Evolutionary conservation across 768 basidiomycete genomes (phyloP), one percentile per base, ranked within the genome.

Genomic region (Mycena chlorophos): DNA sequence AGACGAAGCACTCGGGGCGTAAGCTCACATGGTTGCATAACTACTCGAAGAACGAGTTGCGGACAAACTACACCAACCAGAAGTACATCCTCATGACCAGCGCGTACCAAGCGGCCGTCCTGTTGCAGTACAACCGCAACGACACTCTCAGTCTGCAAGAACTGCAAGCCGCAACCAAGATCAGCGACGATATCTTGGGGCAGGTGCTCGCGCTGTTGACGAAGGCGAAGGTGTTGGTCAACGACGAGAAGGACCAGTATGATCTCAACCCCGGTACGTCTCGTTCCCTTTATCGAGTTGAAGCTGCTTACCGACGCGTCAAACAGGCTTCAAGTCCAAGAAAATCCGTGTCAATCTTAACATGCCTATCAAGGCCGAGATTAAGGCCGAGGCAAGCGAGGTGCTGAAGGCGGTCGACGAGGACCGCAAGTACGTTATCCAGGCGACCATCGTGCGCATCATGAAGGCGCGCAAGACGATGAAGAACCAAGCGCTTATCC

Each of bases 1-100:
- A 91, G 68, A 86, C 56, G 3, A 61, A 60, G 72, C 93, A 96
- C 70, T 91, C 88, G 2, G 96, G 94, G n/a, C 89, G 96, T 57
- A 96, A 96, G 68, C 81, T 99, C 38, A 95, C 92, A 0, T 99
- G 96, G 96, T 75, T 98, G n/a, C 98, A 96, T 95, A 96, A 98
- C 68, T 92, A 95, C 71, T 94, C 88, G 50, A 96, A 96, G 77
- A 94, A 94, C 74, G 97, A 99, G 70, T 81, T 99, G 8, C 85
- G 89, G 53, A 95, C 95, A 58, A 94, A 89, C 67, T 94, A 97
- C 73, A 79, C 92, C 54, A 88, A 87, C 66, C 93, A 94, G 71
- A 97, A 94, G 71, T 98, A 98, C 77, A 94, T 96, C 63, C 76
- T 98, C 68, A 91, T 95, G 87, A 93, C 92, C 38, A 92, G 89